A percentile compares a stretch with the other conserved stretches of the same genome.
Conservation (phyloP, 1,139 yeast species). For the Meyerozyma guilliermondii region DNA sequence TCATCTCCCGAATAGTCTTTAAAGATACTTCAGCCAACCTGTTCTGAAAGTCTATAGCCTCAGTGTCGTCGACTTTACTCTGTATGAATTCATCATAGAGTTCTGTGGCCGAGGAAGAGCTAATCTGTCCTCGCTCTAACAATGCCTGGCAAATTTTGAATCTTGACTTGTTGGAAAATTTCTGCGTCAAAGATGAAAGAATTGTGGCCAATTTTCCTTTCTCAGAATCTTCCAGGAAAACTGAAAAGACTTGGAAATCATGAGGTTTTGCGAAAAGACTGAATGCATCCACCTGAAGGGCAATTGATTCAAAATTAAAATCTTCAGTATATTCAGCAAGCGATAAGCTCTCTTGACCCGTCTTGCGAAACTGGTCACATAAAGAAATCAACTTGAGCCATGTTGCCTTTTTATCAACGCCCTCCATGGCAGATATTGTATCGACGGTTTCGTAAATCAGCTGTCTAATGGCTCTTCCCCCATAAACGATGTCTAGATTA, state of each 20-base stretch:
- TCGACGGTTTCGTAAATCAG: conserved; percentile 4
- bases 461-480: conserved; percentile 6
- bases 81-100: conserved; percentile 14
- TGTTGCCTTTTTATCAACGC: conserved; percentile 5
- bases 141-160: conserved; percentile 18
- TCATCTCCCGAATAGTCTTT: neutral
- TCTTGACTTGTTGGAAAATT: conserved; percentile 25
- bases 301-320: neutral
- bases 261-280: conserved; percentile 22
- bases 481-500: neutral
- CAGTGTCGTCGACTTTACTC: conserved; percentile 20
- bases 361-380: conserved; percentile 61
- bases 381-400: conserved; percentile 62
- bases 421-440: neutral
- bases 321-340: neutral
- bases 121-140: conserved; percentile 9
- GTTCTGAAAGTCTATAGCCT: conserved; percentile 8
- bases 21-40: neutral
- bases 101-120: conserved; percentile 14
- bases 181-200: conserved; percentile 16
- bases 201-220: conserved; percentile 19
- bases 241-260: no score
- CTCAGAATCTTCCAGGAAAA: neutral
- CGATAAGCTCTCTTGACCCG: conserved; percentile 46
- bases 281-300: conserved; percentile 31